phyloP scores from a whole-genome alignment of 1,139 yeast genomes.

The Hemisphaericaspora xylanilytica region DNA sequence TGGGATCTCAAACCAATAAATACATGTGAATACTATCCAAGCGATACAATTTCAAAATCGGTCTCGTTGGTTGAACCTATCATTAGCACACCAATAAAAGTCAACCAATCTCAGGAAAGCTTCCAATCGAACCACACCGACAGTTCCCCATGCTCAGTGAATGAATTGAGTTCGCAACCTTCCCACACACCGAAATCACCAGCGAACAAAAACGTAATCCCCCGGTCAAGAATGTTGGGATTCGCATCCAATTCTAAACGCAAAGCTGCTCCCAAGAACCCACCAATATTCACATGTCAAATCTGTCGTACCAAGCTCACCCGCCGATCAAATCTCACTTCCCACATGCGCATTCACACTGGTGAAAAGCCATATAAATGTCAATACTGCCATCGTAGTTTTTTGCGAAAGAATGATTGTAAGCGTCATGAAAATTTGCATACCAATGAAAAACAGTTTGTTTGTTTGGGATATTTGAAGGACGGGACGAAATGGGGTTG shows the following conservation, averaged over 20 bases:
- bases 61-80: neutral
- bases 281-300: neutral
- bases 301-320: neutral
- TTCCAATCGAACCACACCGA: neutral
- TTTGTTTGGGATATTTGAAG: conserved; percentile 68
- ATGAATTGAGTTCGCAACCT: neutral
- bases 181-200: neutral
- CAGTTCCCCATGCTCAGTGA: neutral
- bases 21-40: neutral
- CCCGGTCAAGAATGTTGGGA: neutral
- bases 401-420: conserved; percentile 91
- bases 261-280: neutral
- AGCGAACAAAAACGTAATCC: neutral
- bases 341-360: conserved; percentile 70
- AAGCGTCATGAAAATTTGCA: conserved; percentile 91
- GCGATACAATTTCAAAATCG: neutral
- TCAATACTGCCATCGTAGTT: conserved; percentile 82
- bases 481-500: conserved; percentile 81
- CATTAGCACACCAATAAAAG: too few species aligned
- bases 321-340: neutral
- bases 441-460: conserved; percentile 82
- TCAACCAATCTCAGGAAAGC: neutral
- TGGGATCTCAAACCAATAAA: neutral
- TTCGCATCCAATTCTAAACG: neutral
- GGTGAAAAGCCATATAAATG: conserved; percentile 89